Evolutionary conservation across 345 rosid species (phyloP).

Genomic region (Dimocarpus longan): DNA sequence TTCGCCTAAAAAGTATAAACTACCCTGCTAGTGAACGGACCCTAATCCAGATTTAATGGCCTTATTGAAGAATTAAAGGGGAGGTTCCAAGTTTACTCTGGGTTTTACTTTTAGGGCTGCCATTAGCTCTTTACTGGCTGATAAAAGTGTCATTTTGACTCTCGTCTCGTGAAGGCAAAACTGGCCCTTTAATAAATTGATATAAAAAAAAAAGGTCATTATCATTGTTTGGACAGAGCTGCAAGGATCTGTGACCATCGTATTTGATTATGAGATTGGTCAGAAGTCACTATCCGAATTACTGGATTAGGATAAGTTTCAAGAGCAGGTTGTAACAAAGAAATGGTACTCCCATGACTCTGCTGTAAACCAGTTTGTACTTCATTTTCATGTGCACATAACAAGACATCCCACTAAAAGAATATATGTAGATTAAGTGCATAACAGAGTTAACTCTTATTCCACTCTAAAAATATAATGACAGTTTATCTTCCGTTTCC

Average conservation of each 20-base stretch:
- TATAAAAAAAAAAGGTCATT: too few relatives aligned
- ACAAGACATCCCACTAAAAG: neutral
- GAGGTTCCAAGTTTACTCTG: neutral
- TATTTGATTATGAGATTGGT: slow-evolving; percentile 7
- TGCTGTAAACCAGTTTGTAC: neutral
- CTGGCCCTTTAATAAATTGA: too few relatives aligned
- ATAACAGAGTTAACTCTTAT: neutral
- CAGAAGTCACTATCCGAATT: slow-evolving; percentile 18
- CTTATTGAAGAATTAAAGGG: neutral
- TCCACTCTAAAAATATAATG: neutral
- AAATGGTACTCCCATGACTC: neutral
- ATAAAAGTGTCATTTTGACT: too few relatives aligned
- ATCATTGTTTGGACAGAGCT: neutral
- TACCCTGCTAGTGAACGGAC: neutral
- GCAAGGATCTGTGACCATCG: neutral
- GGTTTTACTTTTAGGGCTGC: neutral
- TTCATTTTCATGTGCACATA: neutral
- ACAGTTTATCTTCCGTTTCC: neutral
- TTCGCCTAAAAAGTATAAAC: neutral
- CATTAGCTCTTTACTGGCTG: too few relatives aligned
- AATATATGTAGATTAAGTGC: neutral
- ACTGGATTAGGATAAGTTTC: slow-evolving; percentile 9
- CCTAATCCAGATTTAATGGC: neutral
- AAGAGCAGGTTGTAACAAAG: neutral
- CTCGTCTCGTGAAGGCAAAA: neutral